Percentiles rank a stretch among this genome's conserved stretches.
phyloP scores from a whole-genome alignment of 441 rosid species.

The Macaranga tanarius region DNA sequence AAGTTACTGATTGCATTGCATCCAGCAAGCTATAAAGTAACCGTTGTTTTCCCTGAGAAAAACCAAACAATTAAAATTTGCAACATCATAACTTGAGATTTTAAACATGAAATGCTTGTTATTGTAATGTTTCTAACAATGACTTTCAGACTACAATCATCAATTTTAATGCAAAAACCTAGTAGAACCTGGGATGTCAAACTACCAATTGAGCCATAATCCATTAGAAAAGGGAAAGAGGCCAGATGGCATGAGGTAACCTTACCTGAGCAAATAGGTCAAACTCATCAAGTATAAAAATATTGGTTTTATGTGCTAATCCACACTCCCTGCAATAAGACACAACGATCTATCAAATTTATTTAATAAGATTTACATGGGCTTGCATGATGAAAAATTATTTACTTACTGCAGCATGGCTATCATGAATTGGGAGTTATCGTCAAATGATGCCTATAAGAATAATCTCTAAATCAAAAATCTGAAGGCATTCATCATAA shows the following conservation, averaged over 20 bases:
- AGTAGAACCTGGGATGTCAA: conserved; percentile 7
- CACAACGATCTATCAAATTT: conserved; percentile 23
- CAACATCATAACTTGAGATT: conserved; percentile 14
- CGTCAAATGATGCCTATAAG: conserved; percentile 87
- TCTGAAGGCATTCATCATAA: conserved; percentile 12
- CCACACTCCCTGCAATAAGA: conserved; percentile 83
- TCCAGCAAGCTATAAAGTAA: conserved; percentile 85
- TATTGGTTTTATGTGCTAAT: conserved; percentile 86
- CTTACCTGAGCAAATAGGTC: conserved; percentile 92
- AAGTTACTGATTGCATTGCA: conserved; percentile 88
- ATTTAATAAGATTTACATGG: background rate
- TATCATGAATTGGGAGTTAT: conserved; percentile 79
- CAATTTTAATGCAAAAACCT: conserved; percentile 8
- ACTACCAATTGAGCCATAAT: background rate
- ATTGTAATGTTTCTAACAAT: background rate
- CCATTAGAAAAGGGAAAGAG: background rate
- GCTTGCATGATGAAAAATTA: background rate
- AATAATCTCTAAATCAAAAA: conserved; percentile 24
- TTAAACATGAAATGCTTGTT: conserved; percentile 1
- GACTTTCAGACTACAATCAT: background rate
- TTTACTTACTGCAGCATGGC: conserved; percentile 71
- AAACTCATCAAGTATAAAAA: conserved; percentile 86
- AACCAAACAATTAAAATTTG: conserved; percentile 12
- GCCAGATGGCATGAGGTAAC: conserved; percentile 2
- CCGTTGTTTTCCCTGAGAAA: conserved; percentile 81